Conservation (phyloP, 164 flowering plant species). For the Vitis cinerea region DNA sequence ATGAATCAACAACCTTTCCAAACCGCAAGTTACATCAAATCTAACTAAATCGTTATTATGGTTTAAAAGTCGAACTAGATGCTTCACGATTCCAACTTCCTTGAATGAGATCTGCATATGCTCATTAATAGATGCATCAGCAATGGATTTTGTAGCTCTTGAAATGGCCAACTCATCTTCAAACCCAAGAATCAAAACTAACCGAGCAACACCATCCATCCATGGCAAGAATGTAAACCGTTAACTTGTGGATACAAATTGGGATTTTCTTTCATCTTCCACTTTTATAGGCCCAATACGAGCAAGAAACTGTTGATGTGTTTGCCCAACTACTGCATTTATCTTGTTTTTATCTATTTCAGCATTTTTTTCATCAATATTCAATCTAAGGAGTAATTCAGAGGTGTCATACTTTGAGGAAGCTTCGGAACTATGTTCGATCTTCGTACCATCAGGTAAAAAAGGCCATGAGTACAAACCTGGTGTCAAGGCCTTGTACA, state of each 20-base stretch:
- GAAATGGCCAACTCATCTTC: slow-evolving; percentile 66
- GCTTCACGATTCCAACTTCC: slow-evolving; percentile 82
- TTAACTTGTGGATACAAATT: too few relatives aligned
- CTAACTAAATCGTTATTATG: slow-evolving; percentile 43
- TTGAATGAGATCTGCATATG: slow-evolving; percentile 68
- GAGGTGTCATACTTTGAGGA: slow-evolving; percentile 80
- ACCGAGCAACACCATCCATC: slow-evolving; percentile 78
- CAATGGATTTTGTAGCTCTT: slow-evolving; percentile 75
- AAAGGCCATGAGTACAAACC: slow-evolving; percentile 73
- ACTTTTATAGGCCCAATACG: too few relatives aligned
- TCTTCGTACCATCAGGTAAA: slow-evolving; percentile 78
- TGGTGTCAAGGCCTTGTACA: slow-evolving; percentile 66
- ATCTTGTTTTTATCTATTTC: slow-evolving; percentile 56
- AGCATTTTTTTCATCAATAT: slow-evolving; percentile 38
- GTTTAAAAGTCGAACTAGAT: slow-evolving; percentile 52
- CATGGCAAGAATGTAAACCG: too few relatives aligned
- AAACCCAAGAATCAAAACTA: slow-evolving; percentile 81
- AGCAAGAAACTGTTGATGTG: too few relatives aligned
- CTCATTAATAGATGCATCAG: slow-evolving; percentile 73
- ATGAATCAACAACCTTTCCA: too few relatives aligned
- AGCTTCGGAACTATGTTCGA: slow-evolving; percentile 45
- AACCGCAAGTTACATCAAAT: slow-evolving; percentile 52
- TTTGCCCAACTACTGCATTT: too few relatives aligned
- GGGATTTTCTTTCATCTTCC: too few relatives aligned
- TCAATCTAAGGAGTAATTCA: slow-evolving; percentile 74